These are phyloP conservation scores for Pseudohalonectria lignicola DNA, from an alignment of 2,329 filamentous ascomycete species.

Conservation along the genomic window DNA sequence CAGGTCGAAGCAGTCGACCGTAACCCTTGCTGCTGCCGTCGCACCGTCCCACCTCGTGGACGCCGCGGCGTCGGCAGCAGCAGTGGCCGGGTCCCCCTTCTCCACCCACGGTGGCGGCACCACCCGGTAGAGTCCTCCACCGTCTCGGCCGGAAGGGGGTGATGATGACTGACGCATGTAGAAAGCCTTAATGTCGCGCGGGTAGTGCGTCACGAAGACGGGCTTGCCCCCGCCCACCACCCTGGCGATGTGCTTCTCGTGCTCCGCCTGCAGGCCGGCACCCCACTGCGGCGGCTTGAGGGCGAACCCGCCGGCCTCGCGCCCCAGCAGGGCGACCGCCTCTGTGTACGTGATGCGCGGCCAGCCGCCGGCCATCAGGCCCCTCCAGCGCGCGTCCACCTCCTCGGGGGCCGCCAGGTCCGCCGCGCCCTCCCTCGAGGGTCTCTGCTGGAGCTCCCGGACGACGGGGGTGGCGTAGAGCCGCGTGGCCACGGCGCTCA, in stretches of 20 bases:
- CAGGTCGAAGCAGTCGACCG: conserved; percentile 85
- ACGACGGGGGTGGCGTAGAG: conserved; percentile 29
- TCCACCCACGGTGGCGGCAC: too few relatives aligned
- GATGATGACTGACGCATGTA: conserved; percentile 41
- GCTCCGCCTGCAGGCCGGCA: conserved; percentile 72
- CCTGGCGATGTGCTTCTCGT: conserved; percentile 79
- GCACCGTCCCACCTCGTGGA: background rate
- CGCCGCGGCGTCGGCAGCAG: background rate
- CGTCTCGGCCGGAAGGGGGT: too few relatives aligned
- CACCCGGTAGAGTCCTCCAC: too few relatives aligned
- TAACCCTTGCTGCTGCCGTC: conserved; percentile 20
- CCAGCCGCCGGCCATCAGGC: conserved; percentile 53
- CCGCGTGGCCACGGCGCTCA: conserved; percentile 39
- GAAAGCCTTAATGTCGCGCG: conserved; percentile 81
- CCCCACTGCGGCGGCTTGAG: conserved; percentile 62
- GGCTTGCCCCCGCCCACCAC: conserved; percentile 44
- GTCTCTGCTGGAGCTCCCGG: conserved; percentile 22
- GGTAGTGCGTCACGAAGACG: conserved; percentile 89
- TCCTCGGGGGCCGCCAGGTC: conserved; percentile 31
- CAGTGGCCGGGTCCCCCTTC: background rate
- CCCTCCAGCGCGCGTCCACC: conserved; percentile 61
- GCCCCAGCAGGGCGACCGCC: conserved; percentile 59
- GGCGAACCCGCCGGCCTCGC: conserved; percentile 48
- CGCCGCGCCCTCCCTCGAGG: conserved; percentile 28
- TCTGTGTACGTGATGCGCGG: conserved; percentile 73